Conservation (phyloP, 345 rosid species). For the Pistacia integerrima region DNA sequence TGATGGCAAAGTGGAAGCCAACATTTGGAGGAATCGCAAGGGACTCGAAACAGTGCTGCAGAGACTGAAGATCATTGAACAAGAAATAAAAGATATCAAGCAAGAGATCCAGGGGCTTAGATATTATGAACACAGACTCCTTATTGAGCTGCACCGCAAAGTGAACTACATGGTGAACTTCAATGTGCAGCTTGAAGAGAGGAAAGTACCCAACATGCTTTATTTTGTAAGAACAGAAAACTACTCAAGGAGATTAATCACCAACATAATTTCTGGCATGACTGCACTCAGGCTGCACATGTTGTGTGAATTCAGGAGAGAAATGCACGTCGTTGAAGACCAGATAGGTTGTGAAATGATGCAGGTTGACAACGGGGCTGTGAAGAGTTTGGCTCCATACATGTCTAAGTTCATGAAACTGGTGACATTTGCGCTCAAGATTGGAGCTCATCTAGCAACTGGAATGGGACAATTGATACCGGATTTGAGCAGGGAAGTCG, state of each 20-base stretch:
- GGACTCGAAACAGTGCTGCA: conserved; percentile 87
- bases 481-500: conserved; percentile 81
- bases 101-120: conserved; percentile 96
- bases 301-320: conserved; percentile 83
- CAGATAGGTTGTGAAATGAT: conserved; percentile 86
- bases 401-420: conserved; percentile 86
- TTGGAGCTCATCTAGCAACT: conserved; percentile 88
- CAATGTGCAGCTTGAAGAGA: conserved; percentile 78
- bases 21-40: conserved; percentile 88
- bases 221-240: conserved; percentile 78
- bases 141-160: conserved; percentile 87
- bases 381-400: conserved; percentile 75
- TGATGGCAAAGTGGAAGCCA: conserved; percentile 67
- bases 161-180: conserved; percentile 88
- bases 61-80: conserved; percentile 88
- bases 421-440: conserved; percentile 82
- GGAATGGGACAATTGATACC: conserved; percentile 97
- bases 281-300: conserved; percentile 82
- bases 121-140: conserved; percentile 84
- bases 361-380: conserved; percentile 86
- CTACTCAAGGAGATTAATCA: conserved; percentile 82
- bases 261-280: conserved; percentile 79
- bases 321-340: conserved; percentile 92
- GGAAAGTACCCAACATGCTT: conserved; percentile 93
- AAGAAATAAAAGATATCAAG: conserved; percentile 91